Evolutionary conservation across 2,329 filamentous ascomycete species (phyloP), one percentile per base, ranked within the genome.

Genomic region (Chaetomium sp.): DNA sequence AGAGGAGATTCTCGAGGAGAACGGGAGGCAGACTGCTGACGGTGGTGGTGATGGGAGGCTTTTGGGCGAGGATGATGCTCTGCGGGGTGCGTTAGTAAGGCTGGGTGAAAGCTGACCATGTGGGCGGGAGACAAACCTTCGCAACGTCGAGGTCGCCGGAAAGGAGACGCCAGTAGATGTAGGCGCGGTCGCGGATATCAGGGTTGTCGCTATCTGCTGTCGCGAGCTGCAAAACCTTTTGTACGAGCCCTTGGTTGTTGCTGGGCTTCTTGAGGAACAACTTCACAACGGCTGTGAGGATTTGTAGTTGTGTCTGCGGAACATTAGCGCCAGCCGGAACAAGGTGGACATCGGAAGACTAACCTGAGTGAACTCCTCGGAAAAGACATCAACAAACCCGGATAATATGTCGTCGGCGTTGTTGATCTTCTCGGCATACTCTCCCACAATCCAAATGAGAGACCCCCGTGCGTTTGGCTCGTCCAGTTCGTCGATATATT

Each of bases 361-460:
- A 75, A 92, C 90, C 82, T 96, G 94, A 60, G 93, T 95, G 75
- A 97, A 98, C 77, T 99, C 95, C 75, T 98, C 95, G 76, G 91
- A 90, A 76, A 99, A 98, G 0, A 88, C 90, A 63, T 98, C 95
- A 13, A 97, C 94, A 74, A 99, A 99, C 21, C 90, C 89, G 60
- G 88, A 85, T 65, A 99, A 79, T 68, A 99, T 98, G 71, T 98
- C 92, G 69, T 93, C 93, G n/a, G 95, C 95, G 72, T 99, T 98
- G 80, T 87, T 96, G 74, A 99, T 99, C 83, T 99, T 99, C 81
- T 99, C 95, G 0, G 95, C 95, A 75, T 99, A 99, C 77, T 99
- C 95, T 71, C 95, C 95, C 6, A 99, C 94, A 70, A 99, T 98
- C 95, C 95, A 99, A 73, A 99, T 98, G 65, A 99, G 81, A 25